phyloP scores from a whole-genome alignment of 164 flowering plant genomes.

The Magnolia officinalis region DNA sequence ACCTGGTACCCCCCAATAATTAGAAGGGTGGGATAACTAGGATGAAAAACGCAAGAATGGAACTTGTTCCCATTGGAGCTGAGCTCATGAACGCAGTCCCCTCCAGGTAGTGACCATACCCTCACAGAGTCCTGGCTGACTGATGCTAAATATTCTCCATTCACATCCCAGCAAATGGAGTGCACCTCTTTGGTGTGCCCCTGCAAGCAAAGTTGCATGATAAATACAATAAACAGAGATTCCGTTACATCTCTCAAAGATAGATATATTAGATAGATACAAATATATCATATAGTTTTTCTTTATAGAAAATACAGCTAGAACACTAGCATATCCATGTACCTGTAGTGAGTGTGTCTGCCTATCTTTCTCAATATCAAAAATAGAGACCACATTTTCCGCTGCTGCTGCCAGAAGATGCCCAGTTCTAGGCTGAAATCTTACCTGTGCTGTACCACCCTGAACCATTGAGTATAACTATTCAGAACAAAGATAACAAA shows the following conservation, averaged over 20 bases:
- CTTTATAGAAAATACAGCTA: background rate
- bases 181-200: constrained; percentile 64
- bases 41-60: constrained; percentile 89
- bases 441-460: constrained; percentile 76
- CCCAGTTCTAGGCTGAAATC: constrained; percentile 87
- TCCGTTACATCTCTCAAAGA: background rate
- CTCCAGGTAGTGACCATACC: constrained; percentile 63
- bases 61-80: constrained; percentile 67
- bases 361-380: constrained; percentile 82
- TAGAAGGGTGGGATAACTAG: constrained; percentile 64
- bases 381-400: constrained; percentile 68
- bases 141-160: constrained; percentile 74
- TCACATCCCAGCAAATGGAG: constrained; percentile 86
- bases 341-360: constrained; percentile 62
- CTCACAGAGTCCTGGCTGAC: constrained; percentile 78
- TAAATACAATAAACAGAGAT: background rate
- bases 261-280: background rate
- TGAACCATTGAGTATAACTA: constrained; percentile 16
- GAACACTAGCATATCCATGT: constrained; percentile 4
- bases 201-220: constrained; percentile 27
- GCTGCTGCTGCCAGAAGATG: constrained; percentile 77
- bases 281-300: background rate
- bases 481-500: background rate
- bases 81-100: constrained; percentile 71
- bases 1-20: constrained; percentile 88